phyloP scores from a whole-genome alignment of 768 basidiomycete genomes.

The Boletus rubescentipes region DNA sequence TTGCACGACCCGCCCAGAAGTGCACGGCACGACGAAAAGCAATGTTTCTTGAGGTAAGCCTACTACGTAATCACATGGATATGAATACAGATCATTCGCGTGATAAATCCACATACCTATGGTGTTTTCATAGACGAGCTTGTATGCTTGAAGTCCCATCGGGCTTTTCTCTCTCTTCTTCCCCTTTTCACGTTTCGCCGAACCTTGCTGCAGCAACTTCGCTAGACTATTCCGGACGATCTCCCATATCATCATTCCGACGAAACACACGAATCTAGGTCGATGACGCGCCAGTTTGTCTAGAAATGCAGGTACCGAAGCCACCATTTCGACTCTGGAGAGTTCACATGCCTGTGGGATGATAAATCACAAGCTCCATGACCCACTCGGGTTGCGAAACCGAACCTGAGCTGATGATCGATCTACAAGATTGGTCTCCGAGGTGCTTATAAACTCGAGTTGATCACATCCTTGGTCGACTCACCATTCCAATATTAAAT shows the following conservation, averaged over 20 bases:
- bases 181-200: conserved; percentile 3
- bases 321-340: conserved; percentile 48
- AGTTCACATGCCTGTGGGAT: conserved; percentile 52
- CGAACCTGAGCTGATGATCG: conserved; percentile 65
- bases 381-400: not conserved
- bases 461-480: conserved; percentile 19
- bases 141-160: conserved; percentile 26
- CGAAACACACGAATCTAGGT: conserved; percentile 74
- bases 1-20: conserved; percentile 70
- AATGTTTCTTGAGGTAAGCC: conserved; percentile 49
- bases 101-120: conserved; percentile 7
- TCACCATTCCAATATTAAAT: conserved; percentile 66
- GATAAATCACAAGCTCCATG: not conserved
- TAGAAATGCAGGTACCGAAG: conserved; percentile 57
- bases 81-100: not conserved
- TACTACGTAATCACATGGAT: not conserved
- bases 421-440: conserved; percentile 73
- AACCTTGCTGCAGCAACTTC: conserved; percentile 21
- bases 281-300: conserved; percentile 54
- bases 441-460: not conserved
- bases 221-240: conserved; percentile 36
- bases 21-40: conserved; percentile 75
- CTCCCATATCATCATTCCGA: conserved; percentile 70
- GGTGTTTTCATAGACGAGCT: conserved; percentile 13
- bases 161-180: conserved; percentile 10